Evolutionary conservation across 345 rosid genomes (phyloP), one percentile per base, ranked within the genome.

Genomic region (Laguncularia racemosa): DNA sequence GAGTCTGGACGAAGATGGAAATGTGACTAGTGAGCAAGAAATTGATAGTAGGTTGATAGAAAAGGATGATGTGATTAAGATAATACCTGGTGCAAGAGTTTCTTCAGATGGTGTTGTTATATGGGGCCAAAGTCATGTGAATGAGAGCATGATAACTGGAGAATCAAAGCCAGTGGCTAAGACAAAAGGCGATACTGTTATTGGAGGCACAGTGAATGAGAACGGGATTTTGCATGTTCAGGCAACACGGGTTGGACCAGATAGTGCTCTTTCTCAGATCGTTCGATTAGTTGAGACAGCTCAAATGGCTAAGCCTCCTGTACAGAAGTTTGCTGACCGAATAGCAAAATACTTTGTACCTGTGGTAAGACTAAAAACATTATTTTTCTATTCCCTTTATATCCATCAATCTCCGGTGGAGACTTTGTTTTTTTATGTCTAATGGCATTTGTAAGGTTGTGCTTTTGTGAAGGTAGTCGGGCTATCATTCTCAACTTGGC

Each of bases 241-340:
- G 72, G 93, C 83, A 11, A 87, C 97, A 20, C 73, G 78, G 62
- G 91, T 90, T 59, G 97, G 97, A 44, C 81, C 95, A 21, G 97
- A 88, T 77, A 84, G 88, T 78, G 85, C 97, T 55, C 85, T 90
- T 55, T 80, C 97, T 4, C 93, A 87, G 76, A 90, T 90, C 76
- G 91, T 90, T 65, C 81, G 88, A 28, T 86, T 90, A 2, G 95
- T 90, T 16, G 84, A 90, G 72, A 79, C 95, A 0, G 95, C 97
- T 8, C 97, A 90, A 72, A 68, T 90, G 74, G 95, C 88, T 23
- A 87, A 87, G 76, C 93, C 97, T 70, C 97, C 97, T 12, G 91
- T 83, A 0, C 97, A 90, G 81, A 90, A 87, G 71, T 77, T 90
- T 52, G 97, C 97, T 48, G 95, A 87, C 56, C 81, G 82, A 1